Conservation (phyloP, 2,329 filamentous ascomycete species). For the Aspergillus sp. region DNA sequence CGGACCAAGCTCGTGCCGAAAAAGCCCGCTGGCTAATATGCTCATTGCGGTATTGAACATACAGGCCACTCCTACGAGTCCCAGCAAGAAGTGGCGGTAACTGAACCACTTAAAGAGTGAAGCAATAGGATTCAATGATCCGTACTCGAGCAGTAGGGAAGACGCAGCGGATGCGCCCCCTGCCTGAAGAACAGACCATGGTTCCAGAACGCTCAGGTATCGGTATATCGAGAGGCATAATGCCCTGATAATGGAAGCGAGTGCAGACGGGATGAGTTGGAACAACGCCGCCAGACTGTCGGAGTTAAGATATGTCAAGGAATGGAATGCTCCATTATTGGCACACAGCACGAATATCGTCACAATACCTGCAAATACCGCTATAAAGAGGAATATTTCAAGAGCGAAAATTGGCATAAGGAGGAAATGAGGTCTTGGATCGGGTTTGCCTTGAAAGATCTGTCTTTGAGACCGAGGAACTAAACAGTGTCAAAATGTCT, state of each 20-base stretch:
- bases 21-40: slow-evolving; percentile 10
- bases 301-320: slow-evolving; percentile 2
- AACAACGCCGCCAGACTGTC: slow-evolving; percentile 1
- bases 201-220: slow-evolving; percentile 11
- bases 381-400: slow-evolving; percentile 1
- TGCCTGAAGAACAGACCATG: slow-evolving; percentile 10
- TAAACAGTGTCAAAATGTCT: neutral
- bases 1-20: slow-evolving; percentile 5
- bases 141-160: slow-evolving; percentile 12
- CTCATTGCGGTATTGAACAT: slow-evolving; percentile 9
- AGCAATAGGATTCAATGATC: slow-evolving; percentile 9
- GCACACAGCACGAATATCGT: slow-evolving; percentile 4
- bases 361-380: slow-evolving; percentile 6
- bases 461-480: neutral
- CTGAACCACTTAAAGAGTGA: slow-evolving; percentile 9
- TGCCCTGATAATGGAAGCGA: slow-evolving; percentile 8
- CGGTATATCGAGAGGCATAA: slow-evolving; percentile 12
- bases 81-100: slow-evolving; percentile 8
- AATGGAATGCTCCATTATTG: slow-evolving; percentile 1
- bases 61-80: slow-evolving; percentile 10
- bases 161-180: slow-evolving; percentile 9
- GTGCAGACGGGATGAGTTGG: slow-evolving; percentile 3
- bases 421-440: slow-evolving; percentile 12
- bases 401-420: slow-evolving; percentile 10
- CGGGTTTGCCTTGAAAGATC: neutral